Percentiles rank a stretch among this genome's conserved stretches.
phyloP scores from a whole-genome alignment of 352 stramenopile genomes.

The Phytophthora constricta region DNA sequence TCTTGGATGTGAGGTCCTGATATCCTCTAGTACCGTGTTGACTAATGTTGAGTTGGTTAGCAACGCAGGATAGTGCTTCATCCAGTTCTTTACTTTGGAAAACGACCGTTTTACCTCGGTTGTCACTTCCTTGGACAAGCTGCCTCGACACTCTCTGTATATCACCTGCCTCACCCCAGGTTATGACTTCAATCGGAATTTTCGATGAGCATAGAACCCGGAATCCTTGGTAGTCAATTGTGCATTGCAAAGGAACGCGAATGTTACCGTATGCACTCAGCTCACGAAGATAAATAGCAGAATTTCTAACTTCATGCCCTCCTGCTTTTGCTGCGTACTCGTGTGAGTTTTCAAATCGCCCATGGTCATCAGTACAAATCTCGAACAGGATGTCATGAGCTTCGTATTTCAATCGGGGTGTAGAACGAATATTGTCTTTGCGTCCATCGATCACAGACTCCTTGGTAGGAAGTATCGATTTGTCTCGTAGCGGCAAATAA shows the following conservation, averaged over 20 bases:
- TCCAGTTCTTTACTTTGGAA: slow-evolving; percentile 88
- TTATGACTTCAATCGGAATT: slow-evolving; percentile 77
- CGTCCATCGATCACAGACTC: slow-evolving; percentile 73
- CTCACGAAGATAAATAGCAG: slow-evolving; percentile 72
- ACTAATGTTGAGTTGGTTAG: slow-evolving; percentile 80
- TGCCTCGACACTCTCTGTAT: slow-evolving; percentile 77
- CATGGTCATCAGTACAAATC: slow-evolving; percentile 91
- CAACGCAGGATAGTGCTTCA: slow-evolving; percentile 61
- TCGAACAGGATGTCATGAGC: slow-evolving; percentile 91
- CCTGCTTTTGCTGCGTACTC: slow-evolving; percentile 88
- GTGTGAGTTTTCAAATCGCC: slow-evolving; percentile 90
- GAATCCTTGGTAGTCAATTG: slow-evolving; percentile 90
- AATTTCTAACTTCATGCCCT: slow-evolving; percentile 84
- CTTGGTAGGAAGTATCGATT: slow-evolving; percentile 74
- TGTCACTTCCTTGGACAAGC: slow-evolving; percentile 86
- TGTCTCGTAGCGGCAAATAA: slow-evolving; percentile 72
- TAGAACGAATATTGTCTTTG: slow-evolving; percentile 63
- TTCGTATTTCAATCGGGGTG: slow-evolving; percentile 77
- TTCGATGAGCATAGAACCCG: slow-evolving; percentile 88
- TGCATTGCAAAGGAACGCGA: slow-evolving; percentile 76
- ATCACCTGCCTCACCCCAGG: slow-evolving; percentile 68
- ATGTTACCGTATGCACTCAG: slow-evolving; percentile 48
- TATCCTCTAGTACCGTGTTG: slow-evolving; percentile 85
- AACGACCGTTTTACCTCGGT: slow-evolving; percentile 80
- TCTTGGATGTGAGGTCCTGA: slow-evolving; percentile 89